These are phyloP conservation scores for Eimeria mitis DNA, from an alignment of 169 alveolate genomes.

Conservation along the genomic window DNA sequence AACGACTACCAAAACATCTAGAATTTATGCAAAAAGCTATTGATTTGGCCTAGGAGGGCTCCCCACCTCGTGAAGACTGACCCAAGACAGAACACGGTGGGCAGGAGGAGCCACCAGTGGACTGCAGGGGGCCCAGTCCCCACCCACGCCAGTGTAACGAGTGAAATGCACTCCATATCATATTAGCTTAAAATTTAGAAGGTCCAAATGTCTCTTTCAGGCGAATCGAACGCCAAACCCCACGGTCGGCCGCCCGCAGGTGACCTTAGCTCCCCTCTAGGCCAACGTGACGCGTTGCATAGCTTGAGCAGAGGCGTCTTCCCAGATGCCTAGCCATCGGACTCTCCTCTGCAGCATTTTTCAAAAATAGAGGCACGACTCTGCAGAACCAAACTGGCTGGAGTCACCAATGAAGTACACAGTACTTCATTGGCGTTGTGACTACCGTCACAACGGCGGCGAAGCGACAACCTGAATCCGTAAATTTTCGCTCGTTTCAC, in stretches of 20 bases:
- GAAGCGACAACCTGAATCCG: neutral
- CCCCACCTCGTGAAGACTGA: conserved; percentile 23
- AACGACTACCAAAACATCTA: neutral
- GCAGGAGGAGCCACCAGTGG: conserved; percentile 43
- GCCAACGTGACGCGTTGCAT: neutral
- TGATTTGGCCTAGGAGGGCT: neutral
- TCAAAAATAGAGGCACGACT: neutral
- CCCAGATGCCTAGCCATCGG: neutral
- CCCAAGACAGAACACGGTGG: neutral
- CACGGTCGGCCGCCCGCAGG: neutral
- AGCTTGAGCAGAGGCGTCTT: conserved; percentile 7
- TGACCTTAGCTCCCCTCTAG: neutral
- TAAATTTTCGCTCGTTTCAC: neutral
- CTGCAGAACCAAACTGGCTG: neutral
- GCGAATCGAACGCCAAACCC: neutral
- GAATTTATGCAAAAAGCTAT: neutral
- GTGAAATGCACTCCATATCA: neutral
- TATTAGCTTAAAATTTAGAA: neutral
- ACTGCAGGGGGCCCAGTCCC: conserved; percentile 41
- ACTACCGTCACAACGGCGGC: too few species aligned
- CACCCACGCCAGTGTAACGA: neutral
- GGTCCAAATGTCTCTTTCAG: neutral
- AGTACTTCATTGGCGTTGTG: too few species aligned
- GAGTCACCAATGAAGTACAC: neutral
- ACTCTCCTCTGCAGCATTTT: neutral